Base-by-base conservation (phyloP, 2,329 filamentous ascomycete species). In the Fusarium hainanense region DNA sequence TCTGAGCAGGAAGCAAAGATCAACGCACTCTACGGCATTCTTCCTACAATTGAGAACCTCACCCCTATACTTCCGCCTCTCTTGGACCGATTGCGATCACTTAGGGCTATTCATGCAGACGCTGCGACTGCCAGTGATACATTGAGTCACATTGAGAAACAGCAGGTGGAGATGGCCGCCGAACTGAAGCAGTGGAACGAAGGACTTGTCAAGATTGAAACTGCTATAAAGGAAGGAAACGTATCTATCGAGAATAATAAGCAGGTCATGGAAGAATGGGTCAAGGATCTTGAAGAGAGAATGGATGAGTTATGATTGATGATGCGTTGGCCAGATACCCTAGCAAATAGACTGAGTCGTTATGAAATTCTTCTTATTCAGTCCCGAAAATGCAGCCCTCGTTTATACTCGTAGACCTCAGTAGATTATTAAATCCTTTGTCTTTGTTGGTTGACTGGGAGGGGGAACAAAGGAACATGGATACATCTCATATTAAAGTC, bases 101-200 rank as follows among this genome's bases (percentile, higher is more conserved):
- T 99, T 58, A 88, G 93, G 62, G 89, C 90, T 16, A 91, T 98
- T 51, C 96, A 99, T 76, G 90, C 93, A 0, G 93, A 94, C 74
- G 96, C 96, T 1, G 94, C 93, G 27, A 89, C 89, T 32, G 95
- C 95, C 3, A 90, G 90, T 63, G 90, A 93, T 74, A 92, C 90
- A 10, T 82, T 99, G 54, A 89, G 92, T 56, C 88, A 88, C 51
- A 85, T 98, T 42, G 94, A 97, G 80, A 88, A 86, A 76, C 87
- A 90, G 68, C 96, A 98, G 80, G 87, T 85, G 2, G 93, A 96
- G 66, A 94, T 96, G 88, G 89, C 90, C 25, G 85, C 85, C 7
- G 96, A 98, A 78, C 90, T 99, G 61, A 89, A 90, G 80, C 90
- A 92, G 77, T 98, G 96, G 96, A 88, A 89, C 66, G 90, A 92